Base-by-base conservation (phyloP, 2,329 filamentous ascomycete genomes). In the Hypomyces rosellus region DNA sequence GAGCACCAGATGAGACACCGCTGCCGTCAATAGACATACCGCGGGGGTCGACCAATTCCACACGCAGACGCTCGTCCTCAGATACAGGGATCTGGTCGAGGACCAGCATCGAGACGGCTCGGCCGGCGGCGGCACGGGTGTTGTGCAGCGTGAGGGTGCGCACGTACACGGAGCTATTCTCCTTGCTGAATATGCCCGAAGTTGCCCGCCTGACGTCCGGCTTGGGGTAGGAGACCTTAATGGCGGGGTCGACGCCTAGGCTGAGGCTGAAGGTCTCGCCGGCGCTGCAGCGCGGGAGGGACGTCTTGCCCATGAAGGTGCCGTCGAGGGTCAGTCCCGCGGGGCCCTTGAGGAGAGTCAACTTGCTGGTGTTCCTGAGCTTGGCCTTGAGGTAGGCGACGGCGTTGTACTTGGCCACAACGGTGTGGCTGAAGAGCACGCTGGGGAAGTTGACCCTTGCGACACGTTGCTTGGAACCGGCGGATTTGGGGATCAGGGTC, bases 241-340 rank as follows among this genome's bases (percentile, higher is more conserved):
- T 74, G 4, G 73, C 72, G 3, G 80, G 80, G 60, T 85, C 81
- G 5, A 83, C 69, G n/a, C 82, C 82, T 0, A 85, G 69, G 44
- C 70, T 70, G 1, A 85, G 66, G 18, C 65, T 68, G 61, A 85
- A 77, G 1, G 61, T 57, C 46, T 80, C 77, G 36, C 78, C 78
- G 0, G 78, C 67, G 42, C 72, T 75, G 60, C 80, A 82, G 30
- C 75, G 74, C 2, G 80, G 78, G 34, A 85, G 67, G 1, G 61
- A 68, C 2, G 75, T 74, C 49, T 77, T 77, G 3, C 82, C 81
- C 49, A 85, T 68, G 64, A 85, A 85, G 8, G 73, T 73, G 3
- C 80, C 78, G 59, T 86, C 82, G n/a, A 85, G 74, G 0, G 78
- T 84, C 7, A 85, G 68, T 5, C 80, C 78, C 0, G 74, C 72